Base-by-base conservation (phyloP, 2,329 filamentous ascomycete genomes). In the Fusarium armeniacum region DNA sequence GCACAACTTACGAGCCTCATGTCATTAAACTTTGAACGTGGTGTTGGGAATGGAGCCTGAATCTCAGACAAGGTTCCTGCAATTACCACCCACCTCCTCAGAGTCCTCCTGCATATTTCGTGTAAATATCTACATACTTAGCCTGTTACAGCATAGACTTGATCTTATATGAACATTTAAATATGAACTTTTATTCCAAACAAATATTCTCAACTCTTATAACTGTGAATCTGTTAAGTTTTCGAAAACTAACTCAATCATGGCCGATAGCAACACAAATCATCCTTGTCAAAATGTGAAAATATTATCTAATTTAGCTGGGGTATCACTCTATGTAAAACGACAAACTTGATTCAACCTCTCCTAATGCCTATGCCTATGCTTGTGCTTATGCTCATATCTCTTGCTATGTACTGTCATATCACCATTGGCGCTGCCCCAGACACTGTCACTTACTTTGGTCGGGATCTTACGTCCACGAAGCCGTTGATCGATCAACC, bases 401-500 rank as follows among this genome's bases (percentile, higher is more conserved):
- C 53, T 55, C 41, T 61, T 46, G 35, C 54, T 55, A 38, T 72
- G 58, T 75, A 78, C 41, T 58, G 71, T 75, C 70, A 86, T 78
- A 5, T 82, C 85, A 5, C 83, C 85, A 65, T 80, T 82, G 22
- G 84, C 91, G 73, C 91, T 93, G 32, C 84, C 85, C 93, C 93
- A 96, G 7, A 95, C 90, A 74, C 91, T 93, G 51, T 90, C 88
- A 53, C 86, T 86, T 12, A 95, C 91, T 73, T 86, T 87, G 16
- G 86, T 81, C 0, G 93, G 93, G 22, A 95, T 83, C 82, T 96
- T 96, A 62, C 92, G 83, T 2, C 93, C 93, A 70, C 91, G 89
- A n/a, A 96, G 81, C 63, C 91, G 83, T 83, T 94, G 92, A 77
- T 96, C 93, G 36, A 96, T 87, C 50, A 96, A 80, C 92, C 93